Conservation (phyloP, 2,329 filamentous ascomycete species). For the Fusarium cicatricum region DNA sequence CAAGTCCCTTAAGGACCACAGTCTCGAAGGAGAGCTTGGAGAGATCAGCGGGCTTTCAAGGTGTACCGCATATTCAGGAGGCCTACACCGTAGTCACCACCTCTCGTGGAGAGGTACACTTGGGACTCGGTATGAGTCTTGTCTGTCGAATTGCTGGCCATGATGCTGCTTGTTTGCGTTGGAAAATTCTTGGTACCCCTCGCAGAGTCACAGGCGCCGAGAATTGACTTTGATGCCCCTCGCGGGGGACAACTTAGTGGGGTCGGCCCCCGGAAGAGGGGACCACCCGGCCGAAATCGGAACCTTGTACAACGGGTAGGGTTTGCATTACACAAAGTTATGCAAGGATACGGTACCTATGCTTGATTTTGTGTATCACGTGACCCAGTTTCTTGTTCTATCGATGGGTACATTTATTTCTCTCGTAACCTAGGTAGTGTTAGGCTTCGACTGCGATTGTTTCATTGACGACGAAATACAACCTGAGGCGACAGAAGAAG, state of each 20-base stretch:
- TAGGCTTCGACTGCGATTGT: too few relatives aligned
- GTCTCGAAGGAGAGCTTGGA: constrained; percentile 82
- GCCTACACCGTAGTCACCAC: constrained; percentile 40
- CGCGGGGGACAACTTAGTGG: background rate
- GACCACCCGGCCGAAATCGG: background rate
- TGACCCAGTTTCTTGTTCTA: too few relatives aligned
- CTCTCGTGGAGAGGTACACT: constrained; percentile 40
- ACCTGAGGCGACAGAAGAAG: too few relatives aligned
- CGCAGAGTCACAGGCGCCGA: too few relatives aligned
- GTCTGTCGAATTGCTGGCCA: constrained; percentile 32
- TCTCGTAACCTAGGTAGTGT: too few relatives aligned
- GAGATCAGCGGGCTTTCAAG: constrained; percentile 4
- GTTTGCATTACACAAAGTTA: too few relatives aligned
- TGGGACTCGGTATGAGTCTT: constrained; percentile 39
- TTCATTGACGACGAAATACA: too few relatives aligned
- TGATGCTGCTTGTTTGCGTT: constrained; percentile 21
- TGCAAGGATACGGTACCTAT: too few relatives aligned
- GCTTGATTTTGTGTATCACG: too few relatives aligned
- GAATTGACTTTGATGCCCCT: too few relatives aligned
- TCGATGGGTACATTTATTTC: too few relatives aligned
- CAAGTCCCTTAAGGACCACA: constrained; percentile 86
- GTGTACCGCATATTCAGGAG: accelerated
- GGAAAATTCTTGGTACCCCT: constrained; percentile 11
- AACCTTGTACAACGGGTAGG: background rate
- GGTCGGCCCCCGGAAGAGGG: background rate